A percentile compares a stretch with the other conserved stretches of the same genome.
These are phyloP conservation scores for Agaricus subrufescens DNA, from an alignment of 768 basidiomycete species.

Conservation along the genomic window DNA sequence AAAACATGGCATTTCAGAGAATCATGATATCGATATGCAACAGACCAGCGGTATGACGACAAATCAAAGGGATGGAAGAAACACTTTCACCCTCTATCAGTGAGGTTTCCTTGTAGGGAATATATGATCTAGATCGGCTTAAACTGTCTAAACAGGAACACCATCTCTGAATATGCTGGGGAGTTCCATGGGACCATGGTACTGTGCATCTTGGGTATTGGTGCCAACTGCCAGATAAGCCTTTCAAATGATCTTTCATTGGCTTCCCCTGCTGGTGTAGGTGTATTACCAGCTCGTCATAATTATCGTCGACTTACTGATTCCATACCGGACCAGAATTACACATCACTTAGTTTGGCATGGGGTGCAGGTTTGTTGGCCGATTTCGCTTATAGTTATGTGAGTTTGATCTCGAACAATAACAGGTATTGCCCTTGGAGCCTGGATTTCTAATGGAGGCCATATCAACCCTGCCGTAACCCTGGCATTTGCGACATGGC, in stretches of 20 bases:
- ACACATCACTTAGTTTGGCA: conserved; percentile 35
- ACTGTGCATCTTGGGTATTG: conserved; percentile 48
- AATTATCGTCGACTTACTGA: not conserved
- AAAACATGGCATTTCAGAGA: too few relatives aligned
- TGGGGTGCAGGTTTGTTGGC: conserved; percentile 32
- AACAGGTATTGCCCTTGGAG: conserved; percentile 46
- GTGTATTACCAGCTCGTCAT: conserved; percentile 16
- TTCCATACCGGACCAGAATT: conserved; percentile 6
- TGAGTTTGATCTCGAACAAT: not conserved
- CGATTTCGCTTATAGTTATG: not conserved
- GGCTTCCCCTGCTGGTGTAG: conserved; percentile 43
- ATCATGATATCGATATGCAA: too few relatives aligned
- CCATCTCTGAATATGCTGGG: conserved; percentile 24
- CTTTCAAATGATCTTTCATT: conserved; percentile 38
- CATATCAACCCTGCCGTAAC: conserved; percentile 69
- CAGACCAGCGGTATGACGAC: too few relatives aligned
- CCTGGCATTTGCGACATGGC: conserved; percentile 55
- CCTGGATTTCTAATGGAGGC: conserved; percentile 66
- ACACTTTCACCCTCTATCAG: too few relatives aligned
- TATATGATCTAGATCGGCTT: too few relatives aligned
- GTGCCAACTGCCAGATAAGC: conserved; percentile 46
- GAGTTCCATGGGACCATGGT: conserved; percentile 55
- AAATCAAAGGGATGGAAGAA: too few relatives aligned
- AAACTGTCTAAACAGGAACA: not conserved
- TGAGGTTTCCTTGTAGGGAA: too few relatives aligned